Conservation (phyloP, 179 eudicot species). For the Beta lomatogona region DNA sequence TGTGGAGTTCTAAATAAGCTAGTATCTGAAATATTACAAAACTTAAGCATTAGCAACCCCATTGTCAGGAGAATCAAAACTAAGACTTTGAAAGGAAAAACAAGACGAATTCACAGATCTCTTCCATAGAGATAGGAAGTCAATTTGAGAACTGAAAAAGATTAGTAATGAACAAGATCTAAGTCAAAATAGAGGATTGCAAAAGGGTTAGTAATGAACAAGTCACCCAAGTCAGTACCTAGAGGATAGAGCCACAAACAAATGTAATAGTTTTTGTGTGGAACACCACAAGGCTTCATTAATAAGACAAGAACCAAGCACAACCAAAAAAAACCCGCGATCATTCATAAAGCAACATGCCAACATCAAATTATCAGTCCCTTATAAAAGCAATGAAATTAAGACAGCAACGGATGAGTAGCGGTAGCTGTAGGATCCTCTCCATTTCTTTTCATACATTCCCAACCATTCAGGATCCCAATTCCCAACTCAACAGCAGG, state of each 20-base stretch:
- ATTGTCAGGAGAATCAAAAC: background rate
- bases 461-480: no score
- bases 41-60: slow-evolving; percentile 9
- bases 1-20: no score
- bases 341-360: background rate
- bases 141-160: background rate
- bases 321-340: background rate
- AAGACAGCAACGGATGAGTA: background rate
- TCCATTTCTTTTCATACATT: no score
- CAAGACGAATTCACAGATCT: background rate
- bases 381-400: background rate
- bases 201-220: no score
- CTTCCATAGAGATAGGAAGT: background rate
- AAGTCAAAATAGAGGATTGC: no score
- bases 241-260: background rate
- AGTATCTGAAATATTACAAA: no score
- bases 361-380: background rate
- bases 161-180: background rate
- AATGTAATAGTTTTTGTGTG: background rate
- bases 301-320: background rate
- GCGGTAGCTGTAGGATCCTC: background rate
- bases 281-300: no score
- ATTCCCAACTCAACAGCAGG: no score
- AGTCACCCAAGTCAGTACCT: background rate
- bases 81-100: background rate